These are phyloP conservation scores for Blastocystis sp. DNA, from an alignment of 352 stramenopile genomes.

Conservation along the genomic window DNA sequence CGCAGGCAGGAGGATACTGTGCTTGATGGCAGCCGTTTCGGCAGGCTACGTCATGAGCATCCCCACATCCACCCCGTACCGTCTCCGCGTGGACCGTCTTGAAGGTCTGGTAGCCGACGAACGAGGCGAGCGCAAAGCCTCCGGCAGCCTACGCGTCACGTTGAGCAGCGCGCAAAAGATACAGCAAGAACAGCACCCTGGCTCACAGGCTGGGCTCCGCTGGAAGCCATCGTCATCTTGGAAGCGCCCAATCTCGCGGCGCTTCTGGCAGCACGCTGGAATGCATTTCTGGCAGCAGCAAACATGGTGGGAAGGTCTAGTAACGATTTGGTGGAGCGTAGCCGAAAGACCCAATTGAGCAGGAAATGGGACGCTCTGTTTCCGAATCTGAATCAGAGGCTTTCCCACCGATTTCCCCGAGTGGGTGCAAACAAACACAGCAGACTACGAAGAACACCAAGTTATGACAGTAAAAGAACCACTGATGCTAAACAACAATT, in stretches of 20 bases:
- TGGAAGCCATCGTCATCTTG: slow-evolving; percentile 26
- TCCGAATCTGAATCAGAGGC: not conserved
- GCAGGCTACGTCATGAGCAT: slow-evolving; percentile 40
- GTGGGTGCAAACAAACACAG: not conserved
- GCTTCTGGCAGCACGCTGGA: slow-evolving; percentile 31
- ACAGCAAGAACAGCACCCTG: slow-evolving; percentile 7
- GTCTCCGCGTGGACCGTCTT: slow-evolving; percentile 42
- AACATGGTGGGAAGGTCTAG: slow-evolving; percentile 18
- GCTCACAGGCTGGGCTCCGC: not conserved
- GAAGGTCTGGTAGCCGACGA: slow-evolving; percentile 53
- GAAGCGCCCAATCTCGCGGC: not conserved
- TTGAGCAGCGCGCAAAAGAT: not conserved
- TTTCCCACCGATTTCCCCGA: not conserved
- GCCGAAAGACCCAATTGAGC: not conserved
- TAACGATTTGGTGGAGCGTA: not conserved
- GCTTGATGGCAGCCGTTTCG: not conserved
- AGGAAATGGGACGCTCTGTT: not conserved
- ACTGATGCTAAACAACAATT: not conserved
- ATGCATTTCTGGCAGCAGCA: slow-evolving; percentile 45
- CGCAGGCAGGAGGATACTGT: not conserved
- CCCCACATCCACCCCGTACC: not conserved
- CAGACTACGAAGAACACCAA: not conserved
- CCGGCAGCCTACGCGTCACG: slow-evolving; percentile 32
- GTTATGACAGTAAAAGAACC: not conserved
- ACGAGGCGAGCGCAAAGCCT: slow-evolving; percentile 23